Evolutionary conservation across 768 basidiomycete species (phyloP), one percentile per base, ranked within the genome.

Genomic region (Rossbeevera mucosa): DNA sequence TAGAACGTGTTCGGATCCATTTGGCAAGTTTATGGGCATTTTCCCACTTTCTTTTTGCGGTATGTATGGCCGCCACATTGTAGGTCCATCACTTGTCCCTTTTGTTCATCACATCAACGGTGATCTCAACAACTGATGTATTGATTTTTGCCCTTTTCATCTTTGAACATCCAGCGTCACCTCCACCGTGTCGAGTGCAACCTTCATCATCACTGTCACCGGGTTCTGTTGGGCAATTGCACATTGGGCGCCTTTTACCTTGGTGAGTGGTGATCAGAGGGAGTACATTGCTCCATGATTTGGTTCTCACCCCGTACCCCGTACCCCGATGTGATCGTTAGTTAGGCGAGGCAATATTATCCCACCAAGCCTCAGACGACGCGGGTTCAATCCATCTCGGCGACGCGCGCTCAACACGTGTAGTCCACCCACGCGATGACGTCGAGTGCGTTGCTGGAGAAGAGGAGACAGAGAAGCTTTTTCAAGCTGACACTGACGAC

Each of bases 151-250:
- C 52, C 26, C 49, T 56, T 44, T 38, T 26, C 41, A 29, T 44
- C 38, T 48, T 55, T 47, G 48, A 21, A 57, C 55, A 54, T 38
- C 7, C 61, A 95, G 91, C 58, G 80, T 94, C 58, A 86, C 83
- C 2, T 76, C 80, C 8, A 82, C 77, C 14, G 86, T 94, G 0
- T 63, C 63, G 14, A 83, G 86, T 0, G 86, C 91, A 16, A 92
- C 88, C 0, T 51, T 84, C 12, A 76, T 97, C 54, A 81, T 96
- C 47, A 80, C 85, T 7, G 58, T 88, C 12, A 85, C 86, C 7
- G 95, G 95, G 0, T 86, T 96, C 60, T 86, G 89, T n/a, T 96
- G 89, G 91, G 92, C 93, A 5, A 78, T 97, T 47, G 81, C 86
- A 0, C 86, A 88, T 68, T 97, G 94, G 95, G 92, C 85, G 3